Base-by-base conservation (phyloP, 2,329 filamentous ascomycete genomes). In the Fusarium dlaminii region DNA sequence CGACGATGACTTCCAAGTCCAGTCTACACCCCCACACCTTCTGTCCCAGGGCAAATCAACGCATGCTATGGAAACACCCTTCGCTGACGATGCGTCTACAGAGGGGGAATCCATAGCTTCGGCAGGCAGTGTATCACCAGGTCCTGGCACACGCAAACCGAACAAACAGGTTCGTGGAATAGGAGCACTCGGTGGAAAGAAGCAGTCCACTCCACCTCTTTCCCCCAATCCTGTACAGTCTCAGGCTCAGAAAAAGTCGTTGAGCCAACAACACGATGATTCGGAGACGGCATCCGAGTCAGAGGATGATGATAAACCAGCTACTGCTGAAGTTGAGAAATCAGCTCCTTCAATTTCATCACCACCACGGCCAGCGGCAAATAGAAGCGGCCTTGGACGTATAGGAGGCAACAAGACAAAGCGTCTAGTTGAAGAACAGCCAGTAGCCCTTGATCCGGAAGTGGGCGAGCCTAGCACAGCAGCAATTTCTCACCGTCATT, bases 1-100 rank as follows among this genome's bases (percentile, higher is more conserved):
- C 17, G 85, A 86, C n/a, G 85, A 85, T 49, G 87, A 87, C 63
- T 89, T 89, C 54, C 84, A 89, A 70, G 81, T 88, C 13, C 87
- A 88, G 67, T 80, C 82, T 27, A 87, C 86, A 4, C 87, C 87
- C 7, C 83, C 84, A 20, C 81, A 80, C 46, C 78, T 84, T 45
- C 73, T 70, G 52, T 75, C 81, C 18, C 74, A 76, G 36, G 68
- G 74, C 48, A 82, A 78, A 32, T 71, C 67, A 52, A 57, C 63
- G 39, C 64, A 52, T 43, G 65, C 55, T 46, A 71, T 45, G 22
- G 54, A 42, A 54, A 63, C 45, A 55, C 58, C 42, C 22, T 57
- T 64, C 57, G 71, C 61, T n/a, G 78, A 81, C 29, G 80, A 81
- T 63, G 75, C 59, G 8, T 80, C 76, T n/a, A 83, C 82, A 15